Conservation (phyloP, 192 early-diverging fungal species). For the Glomus cerebriforme region DNA sequence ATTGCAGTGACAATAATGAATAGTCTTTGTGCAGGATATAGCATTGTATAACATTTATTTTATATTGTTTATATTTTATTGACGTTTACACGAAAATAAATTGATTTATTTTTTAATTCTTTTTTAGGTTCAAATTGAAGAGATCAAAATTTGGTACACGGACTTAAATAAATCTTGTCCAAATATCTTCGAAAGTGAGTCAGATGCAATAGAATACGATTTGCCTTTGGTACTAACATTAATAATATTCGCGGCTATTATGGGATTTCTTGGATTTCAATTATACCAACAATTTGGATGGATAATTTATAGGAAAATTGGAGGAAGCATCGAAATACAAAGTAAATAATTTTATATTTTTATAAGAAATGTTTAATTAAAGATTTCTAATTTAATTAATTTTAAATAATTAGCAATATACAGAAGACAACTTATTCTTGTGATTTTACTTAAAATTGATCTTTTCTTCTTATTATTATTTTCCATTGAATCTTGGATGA, state of each 20-base stretch:
- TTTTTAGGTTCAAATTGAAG: neutral
- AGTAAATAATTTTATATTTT: neutral
- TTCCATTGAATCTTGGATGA: neutral
- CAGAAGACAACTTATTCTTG: neutral
- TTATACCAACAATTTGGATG: conserved; percentile 2
- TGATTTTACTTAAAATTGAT: neutral
- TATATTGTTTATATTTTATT: neutral
- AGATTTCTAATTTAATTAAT: neutral
- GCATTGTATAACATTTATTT: neutral
- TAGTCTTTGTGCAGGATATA: neutral
- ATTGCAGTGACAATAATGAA: neutral
- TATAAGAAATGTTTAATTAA: neutral
- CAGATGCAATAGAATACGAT: neutral
- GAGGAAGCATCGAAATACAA: neutral
- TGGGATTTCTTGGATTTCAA: neutral
- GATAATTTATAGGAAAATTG: neutral
- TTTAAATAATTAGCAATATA: neutral
- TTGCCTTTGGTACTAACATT: neutral
- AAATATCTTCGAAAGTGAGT: neutral
- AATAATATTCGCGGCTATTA: neutral
- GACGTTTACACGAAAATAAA: neutral
- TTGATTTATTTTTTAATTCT: neutral
- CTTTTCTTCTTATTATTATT: neutral
- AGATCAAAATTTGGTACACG: neutral
- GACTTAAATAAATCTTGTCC: neutral